Evolutionary conservation across 768 basidiomycete genomes (phyloP).

Genomic region (Tricholoma flavovirens): DNA sequence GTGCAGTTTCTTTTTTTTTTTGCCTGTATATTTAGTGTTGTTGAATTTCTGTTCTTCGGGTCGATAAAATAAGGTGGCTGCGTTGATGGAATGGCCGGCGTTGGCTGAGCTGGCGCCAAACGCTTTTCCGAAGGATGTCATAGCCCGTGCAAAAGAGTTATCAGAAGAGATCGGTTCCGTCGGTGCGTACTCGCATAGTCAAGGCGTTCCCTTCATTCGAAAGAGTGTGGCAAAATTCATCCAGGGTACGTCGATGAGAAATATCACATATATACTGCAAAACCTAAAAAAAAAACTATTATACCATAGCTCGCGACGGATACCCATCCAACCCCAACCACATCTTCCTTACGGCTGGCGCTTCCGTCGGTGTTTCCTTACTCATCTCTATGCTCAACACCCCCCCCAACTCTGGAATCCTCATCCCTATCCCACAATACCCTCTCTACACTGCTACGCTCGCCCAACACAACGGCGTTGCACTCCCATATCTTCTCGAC

Average conservation of each 20-base stretch:
- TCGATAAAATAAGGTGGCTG: slow-evolving; percentile 61
- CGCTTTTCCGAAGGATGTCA: slow-evolving; percentile 81
- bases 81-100: slow-evolving; percentile 87
- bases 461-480: slow-evolving; percentile 73
- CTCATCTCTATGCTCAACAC: slow-evolving; percentile 77
- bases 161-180: slow-evolving; percentile 82
- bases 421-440: slow-evolving; percentile 98
- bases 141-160: slow-evolving; percentile 79
- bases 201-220: slow-evolving; percentile 87
- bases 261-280: slow-evolving; percentile 4
- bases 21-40: neutral
- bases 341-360: slow-evolving; percentile 94
- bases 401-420: slow-evolving; percentile 61
- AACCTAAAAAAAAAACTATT: slow-evolving; percentile 3
- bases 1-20: slow-evolving; percentile 12
- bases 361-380: slow-evolving; percentile 90
- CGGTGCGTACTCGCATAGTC: slow-evolving; percentile 94
- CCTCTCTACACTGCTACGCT: slow-evolving; percentile 95
- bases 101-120: slow-evolving; percentile 70
- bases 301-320: slow-evolving; percentile 83
- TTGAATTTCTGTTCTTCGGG: neutral
- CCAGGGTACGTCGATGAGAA: slow-evolving; percentile 68
- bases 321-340: slow-evolving; percentile 73
- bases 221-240: slow-evolving; percentile 88
- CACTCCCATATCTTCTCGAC: slow-evolving; percentile 86